A percentile compares a stretch with the other conserved stretches of the same genome.
Evolutionary conservation across 805 yeast genomes (phyloP).

Genomic region (Komagataella pseudopastoris): DNA sequence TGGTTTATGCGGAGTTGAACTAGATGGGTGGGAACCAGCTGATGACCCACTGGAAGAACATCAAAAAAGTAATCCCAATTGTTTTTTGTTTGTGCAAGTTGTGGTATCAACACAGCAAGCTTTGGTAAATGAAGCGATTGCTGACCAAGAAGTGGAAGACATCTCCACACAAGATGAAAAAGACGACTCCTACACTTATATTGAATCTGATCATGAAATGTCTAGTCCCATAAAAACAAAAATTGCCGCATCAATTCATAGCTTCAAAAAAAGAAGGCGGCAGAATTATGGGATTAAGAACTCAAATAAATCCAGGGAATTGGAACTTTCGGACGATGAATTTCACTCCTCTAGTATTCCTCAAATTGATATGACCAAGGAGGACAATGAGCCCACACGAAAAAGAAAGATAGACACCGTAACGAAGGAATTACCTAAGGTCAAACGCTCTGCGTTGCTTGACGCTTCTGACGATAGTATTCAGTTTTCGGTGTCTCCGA

Average conservation of each 20-base stretch:
- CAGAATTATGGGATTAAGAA: background rate
- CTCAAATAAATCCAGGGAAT: background rate
- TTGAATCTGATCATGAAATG: background rate
- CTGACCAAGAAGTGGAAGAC: background rate
- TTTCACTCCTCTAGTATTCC: background rate
- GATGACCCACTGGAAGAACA: slow-evolving; percentile 59
- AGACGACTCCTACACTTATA: background rate
- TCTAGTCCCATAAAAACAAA: background rate
- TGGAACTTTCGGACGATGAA: background rate
- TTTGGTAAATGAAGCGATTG: background rate
- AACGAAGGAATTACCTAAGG: background rate
- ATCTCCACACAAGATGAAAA: background rate
- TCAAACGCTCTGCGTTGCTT: background rate
- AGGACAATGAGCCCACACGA: background rate
- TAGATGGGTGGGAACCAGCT: slow-evolving; percentile 58
- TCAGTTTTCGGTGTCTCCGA: background rate
- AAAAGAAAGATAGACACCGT: background rate
- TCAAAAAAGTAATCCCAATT: slow-evolving; percentile 22
- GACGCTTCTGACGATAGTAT: background rate
- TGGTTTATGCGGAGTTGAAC: slow-evolving; percentile 45
- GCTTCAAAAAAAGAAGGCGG: background rate
- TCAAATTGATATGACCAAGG: background rate
- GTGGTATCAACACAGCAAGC: background rate
- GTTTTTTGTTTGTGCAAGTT: slow-evolving; percentile 22
- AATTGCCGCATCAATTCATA: background rate